Conservation (phyloP, 169 alveolate species). For the Plasmodium fragile region DNA sequence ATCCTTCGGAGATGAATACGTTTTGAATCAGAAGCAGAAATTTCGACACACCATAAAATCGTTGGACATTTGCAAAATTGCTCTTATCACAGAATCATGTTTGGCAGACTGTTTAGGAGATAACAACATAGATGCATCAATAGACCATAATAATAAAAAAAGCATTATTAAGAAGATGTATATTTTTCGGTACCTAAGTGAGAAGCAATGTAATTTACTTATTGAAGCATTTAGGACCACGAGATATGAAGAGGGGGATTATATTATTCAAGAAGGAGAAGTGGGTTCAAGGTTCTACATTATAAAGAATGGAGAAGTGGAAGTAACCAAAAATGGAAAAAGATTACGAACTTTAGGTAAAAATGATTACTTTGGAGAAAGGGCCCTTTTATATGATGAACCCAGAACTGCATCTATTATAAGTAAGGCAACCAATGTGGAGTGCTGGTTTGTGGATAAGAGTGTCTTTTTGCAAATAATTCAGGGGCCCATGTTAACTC, state of each 20-base stretch:
- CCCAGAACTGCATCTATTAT: conserved; percentile 94
- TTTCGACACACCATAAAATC: conserved; percentile 88
- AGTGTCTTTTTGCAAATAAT: conserved; percentile 87
- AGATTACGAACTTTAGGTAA: conserved; percentile 91
- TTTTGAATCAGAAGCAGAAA: conserved; percentile 88
- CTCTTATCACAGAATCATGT: conserved; percentile 88
- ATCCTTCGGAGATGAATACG: conserved; percentile 95
- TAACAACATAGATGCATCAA: conserved; percentile 86
- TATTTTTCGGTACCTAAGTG: conserved; percentile 89
- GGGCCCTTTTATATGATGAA: conserved; percentile 94
- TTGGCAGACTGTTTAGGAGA: conserved; percentile 86
- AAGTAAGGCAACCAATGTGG: conserved; percentile 80
- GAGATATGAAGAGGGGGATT: conserved; percentile 90
- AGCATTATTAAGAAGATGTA: conserved; percentile 87
- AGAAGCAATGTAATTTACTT: conserved; percentile 86
- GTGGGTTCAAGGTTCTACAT: conserved; percentile 93
- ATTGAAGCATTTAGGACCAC: conserved; percentile 88
- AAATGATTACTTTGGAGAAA: conserved; percentile 96
- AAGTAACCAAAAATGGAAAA: conserved; percentile 86
- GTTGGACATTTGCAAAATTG: conserved; percentile 84
- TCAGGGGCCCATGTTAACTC: conserved; percentile 91
- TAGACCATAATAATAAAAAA: conserved; percentile 88
- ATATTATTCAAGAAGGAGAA: conserved; percentile 93
- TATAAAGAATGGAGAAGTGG: conserved; percentile 94
- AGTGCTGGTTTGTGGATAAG: conserved; percentile 92